Base-by-base conservation (phyloP, 2,329 filamentous ascomycete genomes). In the Ophiostoma ulmi region DNA sequence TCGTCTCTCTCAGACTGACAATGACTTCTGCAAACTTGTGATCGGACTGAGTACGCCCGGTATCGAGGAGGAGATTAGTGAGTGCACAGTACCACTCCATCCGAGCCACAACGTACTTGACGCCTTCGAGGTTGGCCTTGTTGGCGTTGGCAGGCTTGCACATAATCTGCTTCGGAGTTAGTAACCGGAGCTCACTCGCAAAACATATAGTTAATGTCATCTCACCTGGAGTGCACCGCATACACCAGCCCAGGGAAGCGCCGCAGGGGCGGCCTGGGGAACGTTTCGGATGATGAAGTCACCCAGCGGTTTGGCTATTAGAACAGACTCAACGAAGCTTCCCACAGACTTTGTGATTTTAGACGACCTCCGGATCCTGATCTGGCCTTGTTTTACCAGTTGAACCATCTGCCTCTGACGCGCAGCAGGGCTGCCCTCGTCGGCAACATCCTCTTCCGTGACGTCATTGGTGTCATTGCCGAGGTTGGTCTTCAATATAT, bases 1-100 rank as follows among this genome's bases (percentile, higher is more conserved):
- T n/a, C 22, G 8, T 17, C 52, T 58, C 52, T 26, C 52, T 26
- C 8, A 58, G 52, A 13, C 52, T 58, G 52, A 10, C 22, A 58
- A 58, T 22, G 13, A 14, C 17, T 58, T 17, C 3, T 11, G 52
- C 8, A 26, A 58, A 58, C 1, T 10, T 13, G 8, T 10, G n/a
- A 5, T 26, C 22, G 5, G 52, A 26, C 17, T n/a, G 17, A n/a
- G n/a, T 58, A 5, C n/a, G 11, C 14, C 20, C 52, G 22, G 52
- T 11, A 1, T 76, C 71, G 6, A 80, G 74, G 2, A 80, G 74
- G 3, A 76, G 74, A 17, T 66, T 69, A 3, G 75, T 75, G 22
- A 81, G 73, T 26, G 75, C 73, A 74, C 76, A 79, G 72, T 82
- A 81, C 79, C 77, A 81, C 1, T 80, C 74, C 76, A 81, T 81